Evolutionary conservation across 2,329 filamentous ascomycete genomes (phyloP).

Genomic region (Grosmannia huntii): DNA sequence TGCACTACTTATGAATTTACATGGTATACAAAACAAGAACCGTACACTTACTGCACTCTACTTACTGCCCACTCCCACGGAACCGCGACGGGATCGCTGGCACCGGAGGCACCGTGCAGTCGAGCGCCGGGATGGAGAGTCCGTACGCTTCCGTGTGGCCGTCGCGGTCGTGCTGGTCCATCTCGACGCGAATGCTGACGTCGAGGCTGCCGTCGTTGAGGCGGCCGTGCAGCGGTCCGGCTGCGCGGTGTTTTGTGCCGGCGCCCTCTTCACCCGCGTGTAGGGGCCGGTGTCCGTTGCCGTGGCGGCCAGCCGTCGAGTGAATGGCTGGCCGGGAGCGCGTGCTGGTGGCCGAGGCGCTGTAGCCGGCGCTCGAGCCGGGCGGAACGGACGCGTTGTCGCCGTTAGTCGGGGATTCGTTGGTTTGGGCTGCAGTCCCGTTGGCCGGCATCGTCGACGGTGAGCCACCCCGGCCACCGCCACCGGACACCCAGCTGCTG

Average conservation of each 20-base stretch:
- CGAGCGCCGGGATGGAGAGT: conserved; percentile 66
- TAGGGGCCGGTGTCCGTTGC: conserved; percentile 56
- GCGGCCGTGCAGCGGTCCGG: conserved; percentile 42
- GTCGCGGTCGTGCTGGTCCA: conserved; percentile 67
- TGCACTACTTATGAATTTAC: not conserved
- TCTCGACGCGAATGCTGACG: conserved; percentile 75
- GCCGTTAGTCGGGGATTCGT: not conserved
- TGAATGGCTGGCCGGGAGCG: not conserved
- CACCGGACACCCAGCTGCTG: not conserved
- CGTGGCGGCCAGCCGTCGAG: conserved; percentile 30
- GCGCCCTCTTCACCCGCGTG: conserved; percentile 66
- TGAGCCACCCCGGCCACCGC: not conserved
- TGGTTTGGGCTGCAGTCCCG: not conserved
- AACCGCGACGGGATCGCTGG: conserved; percentile 9
- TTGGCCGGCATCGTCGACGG: not conserved
- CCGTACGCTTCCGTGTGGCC: conserved; percentile 76
- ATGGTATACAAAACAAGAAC: not conserved
- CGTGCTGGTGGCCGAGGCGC: conserved; percentile 7
- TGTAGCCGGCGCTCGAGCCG: conserved; percentile 12
- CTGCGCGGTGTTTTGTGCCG: conserved; percentile 66
- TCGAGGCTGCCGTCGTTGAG: conserved; percentile 54
- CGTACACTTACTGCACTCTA: too few relatives aligned
- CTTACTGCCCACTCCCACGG: not conserved
- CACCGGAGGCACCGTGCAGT: conserved; percentile 13
- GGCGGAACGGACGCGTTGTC: conserved; percentile 2